Percentiles rank a stretch among this genome's conserved stretches.
These are phyloP conservation scores for Ustilago tritici DNA, from an alignment of 1,284 basidiomycete species.

Conservation along the genomic window DNA sequence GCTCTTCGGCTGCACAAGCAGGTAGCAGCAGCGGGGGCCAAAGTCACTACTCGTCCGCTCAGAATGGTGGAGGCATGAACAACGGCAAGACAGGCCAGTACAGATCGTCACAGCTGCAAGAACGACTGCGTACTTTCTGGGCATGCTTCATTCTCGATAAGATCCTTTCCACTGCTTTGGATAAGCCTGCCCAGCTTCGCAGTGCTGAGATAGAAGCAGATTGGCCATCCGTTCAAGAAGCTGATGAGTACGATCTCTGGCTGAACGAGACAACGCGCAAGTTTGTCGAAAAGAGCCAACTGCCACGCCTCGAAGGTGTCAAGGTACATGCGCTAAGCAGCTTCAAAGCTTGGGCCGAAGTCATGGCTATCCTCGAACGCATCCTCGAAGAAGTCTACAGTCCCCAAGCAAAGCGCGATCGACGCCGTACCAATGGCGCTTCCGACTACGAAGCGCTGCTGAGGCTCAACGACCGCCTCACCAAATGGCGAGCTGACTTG, in stretches of 20 bases:
- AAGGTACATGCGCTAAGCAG: slow-evolving; percentile 50
- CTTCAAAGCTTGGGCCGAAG: slow-evolving; percentile 51
- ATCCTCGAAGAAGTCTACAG: slow-evolving; percentile 55
- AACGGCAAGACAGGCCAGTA: slow-evolving; percentile 4
- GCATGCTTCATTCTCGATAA: slow-evolving; percentile 56
- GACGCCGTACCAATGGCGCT: slow-evolving; percentile 28
- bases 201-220: slow-evolving; percentile 42
- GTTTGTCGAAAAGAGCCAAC: slow-evolving; percentile 34
- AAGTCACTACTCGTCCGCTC: neutral
- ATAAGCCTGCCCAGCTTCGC: slow-evolving; percentile 50
- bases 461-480: slow-evolving; percentile 25
- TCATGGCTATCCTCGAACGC: slow-evolving; percentile 54
- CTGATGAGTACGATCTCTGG: slow-evolving; percentile 54
- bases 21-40: neutral
- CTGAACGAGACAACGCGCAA: slow-evolving; percentile 46
- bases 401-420: slow-evolving; percentile 46
- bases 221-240: slow-evolving; percentile 47
- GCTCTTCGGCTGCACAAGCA: neutral
- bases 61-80: neutral
- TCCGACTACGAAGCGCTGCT: slow-evolving; percentile 40
- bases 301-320: slow-evolving; percentile 38
- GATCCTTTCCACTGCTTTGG: slow-evolving; percentile 54
- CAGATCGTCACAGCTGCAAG: slow-evolving; percentile 26
- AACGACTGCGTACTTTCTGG: slow-evolving; percentile 48
- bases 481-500: slow-evolving; percentile 37